Conservation (phyloP, 1,284 basidiomycete species). For the Trichosporon coremiiforme region DNA sequence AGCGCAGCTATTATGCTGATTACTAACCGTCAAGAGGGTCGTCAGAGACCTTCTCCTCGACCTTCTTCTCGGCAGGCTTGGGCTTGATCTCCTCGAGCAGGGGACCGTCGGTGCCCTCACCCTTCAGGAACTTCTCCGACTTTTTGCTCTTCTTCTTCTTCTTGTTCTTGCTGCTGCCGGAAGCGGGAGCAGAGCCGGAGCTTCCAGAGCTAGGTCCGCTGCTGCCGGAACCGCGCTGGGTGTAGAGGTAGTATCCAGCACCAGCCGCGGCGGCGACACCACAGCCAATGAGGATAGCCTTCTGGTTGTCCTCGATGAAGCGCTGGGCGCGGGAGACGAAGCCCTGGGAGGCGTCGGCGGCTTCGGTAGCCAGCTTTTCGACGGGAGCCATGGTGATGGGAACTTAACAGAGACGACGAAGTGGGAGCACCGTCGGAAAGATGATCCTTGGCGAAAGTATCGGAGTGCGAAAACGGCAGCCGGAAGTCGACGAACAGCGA, state of each 20-base stretch:
- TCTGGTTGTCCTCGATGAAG: constrained; percentile 56
- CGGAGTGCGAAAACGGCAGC: constrained; percentile 16
- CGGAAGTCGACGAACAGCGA: constrained; percentile 16
- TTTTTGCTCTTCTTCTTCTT: constrained; percentile 62
- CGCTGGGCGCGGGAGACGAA: constrained; percentile 46
- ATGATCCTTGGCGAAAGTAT: constrained; percentile 15
- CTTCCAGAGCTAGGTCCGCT: constrained; percentile 29
- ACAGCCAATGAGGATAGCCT: constrained; percentile 58
- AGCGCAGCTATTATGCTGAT: neutral
- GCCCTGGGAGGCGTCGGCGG: constrained; percentile 33
- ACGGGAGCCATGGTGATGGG: constrained; percentile 17
- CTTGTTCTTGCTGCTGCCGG: constrained; percentile 62
- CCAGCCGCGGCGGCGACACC: constrained; percentile 74
- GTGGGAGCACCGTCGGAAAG: constrained; percentile 17
- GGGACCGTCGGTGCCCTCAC: constrained; percentile 64
- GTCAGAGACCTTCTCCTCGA: constrained; percentile 39
- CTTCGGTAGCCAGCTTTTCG: constrained; percentile 19
- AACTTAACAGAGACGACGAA: neutral
- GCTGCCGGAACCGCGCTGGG: constrained; percentile 58
- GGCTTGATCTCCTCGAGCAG: constrained; percentile 70
- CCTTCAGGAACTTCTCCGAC: constrained; percentile 46
- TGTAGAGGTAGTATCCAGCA: constrained; percentile 69
- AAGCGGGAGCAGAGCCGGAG: constrained; percentile 39
- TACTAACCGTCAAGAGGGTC: constrained; percentile 53
- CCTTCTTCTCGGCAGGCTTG: constrained; percentile 51